Percentiles rank a stretch among this genome's conserved stretches.
Conservation (phyloP, 495 filamentous ascomycete genomes). For the Aspergillus saccharolyticus region DNA sequence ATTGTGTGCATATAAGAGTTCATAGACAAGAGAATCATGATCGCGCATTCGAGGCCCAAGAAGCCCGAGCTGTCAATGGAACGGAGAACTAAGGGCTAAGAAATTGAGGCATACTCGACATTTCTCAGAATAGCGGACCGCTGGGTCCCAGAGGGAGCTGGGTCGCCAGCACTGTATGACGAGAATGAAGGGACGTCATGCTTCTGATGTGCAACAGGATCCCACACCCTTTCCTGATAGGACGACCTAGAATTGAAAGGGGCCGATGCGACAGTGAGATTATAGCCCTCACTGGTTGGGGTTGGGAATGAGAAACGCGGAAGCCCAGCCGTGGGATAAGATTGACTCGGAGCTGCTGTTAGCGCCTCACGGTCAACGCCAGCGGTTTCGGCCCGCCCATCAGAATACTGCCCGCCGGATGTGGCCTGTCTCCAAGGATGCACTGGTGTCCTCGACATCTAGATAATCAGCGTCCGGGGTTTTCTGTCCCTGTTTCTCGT, state of each 20-base stretch:
- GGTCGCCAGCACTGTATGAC: conserved; percentile 16
- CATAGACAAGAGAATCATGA: background rate
- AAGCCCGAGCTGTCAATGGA: conserved; percentile 25
- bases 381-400: conserved; percentile 5
- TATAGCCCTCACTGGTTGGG: conserved; percentile 20
- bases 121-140: conserved; percentile 20
- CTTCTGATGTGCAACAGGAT: conserved; percentile 22
- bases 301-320: conserved; percentile 22
- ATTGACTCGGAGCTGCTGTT: conserved; percentile 5
- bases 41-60: conserved; percentile 7
- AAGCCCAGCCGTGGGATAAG: conserved; percentile 11
- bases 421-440: conserved; percentile 16
- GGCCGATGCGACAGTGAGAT: conserved; percentile 15
- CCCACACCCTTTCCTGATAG: conserved; percentile 13
- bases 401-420: conserved; percentile 13
- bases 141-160: conserved; percentile 18
- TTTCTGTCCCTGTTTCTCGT: conserved; percentile 3
- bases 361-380: conserved; percentile 13
- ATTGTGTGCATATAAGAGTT: background rate
- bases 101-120: conserved; percentile 17
- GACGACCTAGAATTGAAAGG: conserved; percentile 18
- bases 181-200: conserved; percentile 26
- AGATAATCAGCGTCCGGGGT: conserved; percentile 2
- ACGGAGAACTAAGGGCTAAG: conserved; percentile 11
- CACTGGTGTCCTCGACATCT: conserved; percentile 24